Conservation (phyloP, 495 filamentous ascomycete species). For the Aspergillus nidulans region DNA sequence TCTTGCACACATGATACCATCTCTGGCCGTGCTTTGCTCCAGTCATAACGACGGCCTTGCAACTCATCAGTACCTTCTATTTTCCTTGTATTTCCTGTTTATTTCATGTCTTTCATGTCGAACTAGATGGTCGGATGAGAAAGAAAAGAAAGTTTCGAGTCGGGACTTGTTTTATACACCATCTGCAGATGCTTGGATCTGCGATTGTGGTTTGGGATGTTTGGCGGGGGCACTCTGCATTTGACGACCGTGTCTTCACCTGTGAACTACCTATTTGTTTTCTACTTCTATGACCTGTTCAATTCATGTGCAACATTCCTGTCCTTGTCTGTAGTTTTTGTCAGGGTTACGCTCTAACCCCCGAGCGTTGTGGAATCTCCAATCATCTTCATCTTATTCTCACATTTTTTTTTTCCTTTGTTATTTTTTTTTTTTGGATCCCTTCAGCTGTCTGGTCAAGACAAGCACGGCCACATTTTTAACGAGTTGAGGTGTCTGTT, state of each 20-base stretch:
- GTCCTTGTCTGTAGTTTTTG: slow-evolving; percentile 2
- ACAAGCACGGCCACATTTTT: too few relatives aligned
- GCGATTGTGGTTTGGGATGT: slow-evolving; percentile 19
- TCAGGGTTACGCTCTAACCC: slow-evolving; percentile 12
- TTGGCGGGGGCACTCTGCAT: slow-evolving; percentile 24
- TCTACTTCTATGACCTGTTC: slow-evolving; percentile 17
- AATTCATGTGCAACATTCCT: slow-evolving; percentile 30
- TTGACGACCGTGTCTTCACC: slow-evolving; percentile 17
- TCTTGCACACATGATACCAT: slow-evolving; percentile 45
- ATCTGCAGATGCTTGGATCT: slow-evolving; percentile 16
- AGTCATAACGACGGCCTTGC: slow-evolving; percentile 36
- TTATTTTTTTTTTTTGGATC: background rate
- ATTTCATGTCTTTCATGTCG: slow-evolving; percentile 14
- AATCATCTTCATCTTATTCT: background rate
- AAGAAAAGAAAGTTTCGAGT: slow-evolving; percentile 17
- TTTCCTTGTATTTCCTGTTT: slow-evolving; percentile 8
- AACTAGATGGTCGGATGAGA: slow-evolving; percentile 32
- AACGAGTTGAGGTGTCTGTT: too few relatives aligned
- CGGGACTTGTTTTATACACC: slow-evolving; percentile 14
- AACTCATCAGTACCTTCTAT: slow-evolving; percentile 28
- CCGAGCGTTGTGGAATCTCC: slow-evolving; percentile 4
- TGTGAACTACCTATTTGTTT: slow-evolving; percentile 18
- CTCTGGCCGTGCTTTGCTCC: slow-evolving; percentile 31
- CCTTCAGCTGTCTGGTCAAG: background rate
- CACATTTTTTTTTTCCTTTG: slow-evolving; percentile 3